Conservation (phyloP, 495 filamentous ascomycete genomes). For the Glonium stellatum region DNA sequence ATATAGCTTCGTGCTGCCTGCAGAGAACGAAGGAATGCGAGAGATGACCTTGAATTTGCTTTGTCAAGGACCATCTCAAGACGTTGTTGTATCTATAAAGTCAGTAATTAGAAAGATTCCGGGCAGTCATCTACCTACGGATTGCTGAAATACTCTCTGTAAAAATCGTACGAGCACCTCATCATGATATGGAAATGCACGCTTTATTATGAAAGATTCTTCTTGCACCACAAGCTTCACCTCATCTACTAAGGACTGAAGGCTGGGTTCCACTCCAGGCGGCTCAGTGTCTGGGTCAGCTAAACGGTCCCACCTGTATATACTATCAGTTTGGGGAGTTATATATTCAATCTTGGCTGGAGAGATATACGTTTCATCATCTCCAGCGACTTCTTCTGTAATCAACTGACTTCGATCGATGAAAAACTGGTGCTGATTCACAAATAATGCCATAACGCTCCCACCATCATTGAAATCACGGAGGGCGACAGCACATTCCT, state of each 20-base stretch:
- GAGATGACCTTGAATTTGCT: slow-evolving; percentile 77
- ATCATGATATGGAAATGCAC: slow-evolving; percentile 93
- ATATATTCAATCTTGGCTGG: slow-evolving; percentile 1
- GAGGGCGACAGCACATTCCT: slow-evolving; percentile 76
- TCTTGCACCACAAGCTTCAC: slow-evolving; percentile 94
- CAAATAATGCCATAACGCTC: slow-evolving; percentile 89
- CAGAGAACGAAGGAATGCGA: slow-evolving; percentile 85
- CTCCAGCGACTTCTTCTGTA: slow-evolving; percentile 79
- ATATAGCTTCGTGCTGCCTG: slow-evolving; percentile 87
- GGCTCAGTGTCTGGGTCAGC: slow-evolving; percentile 91
- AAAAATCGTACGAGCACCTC: slow-evolving; percentile 86
- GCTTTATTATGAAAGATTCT: slow-evolving; percentile 89
- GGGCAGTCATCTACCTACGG: slow-evolving; percentile 31
- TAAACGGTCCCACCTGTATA: slow-evolving; percentile 61
- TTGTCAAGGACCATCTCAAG: slow-evolving; percentile 96
- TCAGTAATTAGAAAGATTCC: not conserved
- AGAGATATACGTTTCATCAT: slow-evolving; percentile 57
- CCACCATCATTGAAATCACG: slow-evolving; percentile 93
- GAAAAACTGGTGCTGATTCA: slow-evolving; percentile 99
- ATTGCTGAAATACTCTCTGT: slow-evolving; percentile 95
- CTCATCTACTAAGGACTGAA: slow-evolving; percentile 88
- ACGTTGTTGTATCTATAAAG: slow-evolving; percentile 65
- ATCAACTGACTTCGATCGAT: slow-evolving; percentile 86
- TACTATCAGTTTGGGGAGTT: not conserved
- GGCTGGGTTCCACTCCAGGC: slow-evolving; percentile 81